These are phyloP conservation scores for Phytopythium delawarense DNA, from an alignment of 352 stramenopile species.

Conservation along the genomic window DNA sequence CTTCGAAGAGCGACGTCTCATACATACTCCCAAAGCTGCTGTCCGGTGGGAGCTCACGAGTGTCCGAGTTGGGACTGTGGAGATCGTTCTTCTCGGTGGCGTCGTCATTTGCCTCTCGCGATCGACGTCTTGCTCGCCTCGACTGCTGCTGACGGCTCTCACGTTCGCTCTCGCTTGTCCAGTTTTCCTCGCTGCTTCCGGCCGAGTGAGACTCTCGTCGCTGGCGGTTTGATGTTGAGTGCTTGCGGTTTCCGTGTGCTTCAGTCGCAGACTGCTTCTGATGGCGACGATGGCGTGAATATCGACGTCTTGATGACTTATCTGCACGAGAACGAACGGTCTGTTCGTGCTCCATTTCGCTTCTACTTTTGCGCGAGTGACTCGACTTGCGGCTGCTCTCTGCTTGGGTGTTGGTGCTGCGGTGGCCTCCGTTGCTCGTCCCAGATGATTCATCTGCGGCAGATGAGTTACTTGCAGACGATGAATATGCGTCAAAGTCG, in stretches of 20 bases:
- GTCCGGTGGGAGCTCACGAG: neutral
- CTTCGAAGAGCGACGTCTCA: constrained; percentile 41
- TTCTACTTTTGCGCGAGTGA: neutral
- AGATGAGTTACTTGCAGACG: neutral
- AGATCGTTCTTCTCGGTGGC: neutral
- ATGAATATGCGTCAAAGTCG: constrained; percentile 10
- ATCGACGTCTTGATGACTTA: neutral
- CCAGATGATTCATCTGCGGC: neutral
- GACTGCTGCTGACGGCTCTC: neutral
- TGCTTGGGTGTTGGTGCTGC: neutral
- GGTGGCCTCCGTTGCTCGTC: too few species aligned
- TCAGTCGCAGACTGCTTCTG: neutral
- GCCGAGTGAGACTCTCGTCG: neutral
- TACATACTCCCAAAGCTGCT: constrained; percentile 26
- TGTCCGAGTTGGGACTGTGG: neutral
- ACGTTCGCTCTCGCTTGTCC: neutral
- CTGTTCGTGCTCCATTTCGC: neutral
- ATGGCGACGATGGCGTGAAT: neutral
- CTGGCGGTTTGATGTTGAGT: neutral
- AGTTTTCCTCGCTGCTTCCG: neutral
- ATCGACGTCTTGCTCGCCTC: neutral
- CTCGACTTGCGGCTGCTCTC: neutral
- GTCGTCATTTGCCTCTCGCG: neutral
- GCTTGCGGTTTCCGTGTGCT: neutral
- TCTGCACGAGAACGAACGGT: neutral